Evolutionary conservation across 352 stramenopile species (phyloP), one percentile per base, ranked within the genome.

Genomic region (Pythium phragmiticola): DNA sequence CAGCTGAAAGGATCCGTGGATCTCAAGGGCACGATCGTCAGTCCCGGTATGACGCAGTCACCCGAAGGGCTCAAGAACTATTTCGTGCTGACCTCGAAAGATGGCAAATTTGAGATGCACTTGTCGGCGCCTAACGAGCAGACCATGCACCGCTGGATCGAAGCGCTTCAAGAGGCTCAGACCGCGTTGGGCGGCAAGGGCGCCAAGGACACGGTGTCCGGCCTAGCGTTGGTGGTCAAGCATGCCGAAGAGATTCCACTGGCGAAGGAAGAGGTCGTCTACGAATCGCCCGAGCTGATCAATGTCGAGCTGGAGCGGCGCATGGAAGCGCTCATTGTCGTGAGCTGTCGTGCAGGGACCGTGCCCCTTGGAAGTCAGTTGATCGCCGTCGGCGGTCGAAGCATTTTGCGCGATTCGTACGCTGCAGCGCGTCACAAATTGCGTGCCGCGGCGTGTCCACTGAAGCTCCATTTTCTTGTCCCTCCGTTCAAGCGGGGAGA

Each of bases 61-160:
- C 80, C 84, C 7, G 87, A 95, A 49, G 85, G 85, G 21, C 81
- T 84, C 14, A 83, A 85, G 39, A 89, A 90, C 65, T 95, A 95
- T 61, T 95, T 95, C 60, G 82, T 95, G 21, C 66, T 95, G 28
- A 90, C 82, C 14, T 89, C 83, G 36, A 88, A 84, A 49, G 84
- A 91, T 51, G 77, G 81, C 52, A 92, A 87, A 54, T 90, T 90
- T 43, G 85, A 95, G 61, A 89, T 95, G 74, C 87, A 95, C 49
- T 56, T 95, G 59, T 93, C 88, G 26, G 87, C 87, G 14, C 76
- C 86, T 41, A 92, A 85, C 36, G 85, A 95, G 42, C 77, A 74
- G 28, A 82, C 80, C n/a, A 95, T 95, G 87, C 85, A 92, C 34
- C 70, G 81, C 28, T 95, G 87, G 87, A 92, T 95, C 54, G 82